A percentile compares a stretch with the other conserved stretches of the same genome.
phyloP scores from a whole-genome alignment of 2,329 filamentous ascomycete species.

The Clarireedia homoeocarpa region DNA sequence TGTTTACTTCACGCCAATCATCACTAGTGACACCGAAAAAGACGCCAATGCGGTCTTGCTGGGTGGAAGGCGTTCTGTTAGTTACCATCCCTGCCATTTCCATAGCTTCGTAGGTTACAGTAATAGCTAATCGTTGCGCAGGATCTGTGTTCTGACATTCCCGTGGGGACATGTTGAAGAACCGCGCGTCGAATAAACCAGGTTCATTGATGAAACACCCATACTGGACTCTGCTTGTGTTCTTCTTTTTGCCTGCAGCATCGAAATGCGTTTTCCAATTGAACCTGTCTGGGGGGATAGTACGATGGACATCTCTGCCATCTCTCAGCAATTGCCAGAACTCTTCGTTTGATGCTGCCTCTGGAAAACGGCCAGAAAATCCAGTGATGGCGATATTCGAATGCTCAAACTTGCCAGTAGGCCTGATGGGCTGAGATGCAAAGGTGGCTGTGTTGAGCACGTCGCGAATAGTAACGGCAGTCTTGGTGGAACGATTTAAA shows the following conservation, averaged over 20 bases:
- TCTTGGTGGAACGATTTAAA: not conserved
- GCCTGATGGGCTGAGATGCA: not conserved
- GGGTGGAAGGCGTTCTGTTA: constrained; percentile 17
- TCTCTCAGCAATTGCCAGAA: constrained; percentile 32
- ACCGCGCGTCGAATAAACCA: constrained; percentile 66
- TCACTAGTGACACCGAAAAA: constrained; percentile 22
- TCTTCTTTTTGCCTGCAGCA: constrained; percentile 52
- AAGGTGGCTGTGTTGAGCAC: not conserved
- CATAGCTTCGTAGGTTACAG: constrained; percentile 71
- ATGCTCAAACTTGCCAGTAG: constrained; percentile 26
- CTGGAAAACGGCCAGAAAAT: constrained; percentile 68
- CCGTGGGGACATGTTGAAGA: constrained; percentile 79
- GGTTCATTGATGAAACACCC: constrained; percentile 65
- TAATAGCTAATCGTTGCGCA: constrained; percentile 66
- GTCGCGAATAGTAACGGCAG: not conserved
- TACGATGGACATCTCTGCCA: constrained; percentile 5
- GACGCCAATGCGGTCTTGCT: constrained; percentile 33
- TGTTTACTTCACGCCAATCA: constrained; percentile 22
- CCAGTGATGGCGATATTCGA: constrained; percentile 79
- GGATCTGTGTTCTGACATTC: constrained; percentile 67
- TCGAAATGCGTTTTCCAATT: constrained; percentile 63
- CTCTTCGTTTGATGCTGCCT: constrained; percentile 50
- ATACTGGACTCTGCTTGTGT: constrained; percentile 49
- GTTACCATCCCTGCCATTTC: constrained; percentile 68
- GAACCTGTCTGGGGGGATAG: constrained; percentile 57